Percentiles rank a stretch among this genome's conserved stretches.
phyloP scores from a whole-genome alignment of 2,329 filamentous ascomycete genomes.

The Apiospora arundinis region DNA sequence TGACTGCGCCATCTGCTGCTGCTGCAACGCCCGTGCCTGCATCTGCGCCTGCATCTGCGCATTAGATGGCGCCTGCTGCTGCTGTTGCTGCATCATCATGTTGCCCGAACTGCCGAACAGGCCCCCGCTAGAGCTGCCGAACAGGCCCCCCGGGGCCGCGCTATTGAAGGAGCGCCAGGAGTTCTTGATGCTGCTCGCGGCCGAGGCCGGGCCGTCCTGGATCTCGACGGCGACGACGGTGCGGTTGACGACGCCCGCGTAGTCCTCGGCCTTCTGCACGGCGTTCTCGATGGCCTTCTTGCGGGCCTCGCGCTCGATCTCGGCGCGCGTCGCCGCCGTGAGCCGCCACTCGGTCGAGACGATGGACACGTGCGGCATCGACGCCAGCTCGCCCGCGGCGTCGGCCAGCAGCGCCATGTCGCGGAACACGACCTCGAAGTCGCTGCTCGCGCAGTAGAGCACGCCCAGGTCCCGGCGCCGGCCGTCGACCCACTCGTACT shows the following conservation, averaged over 20 bases:
- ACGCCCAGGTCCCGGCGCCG: neutral
- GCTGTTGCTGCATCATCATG: neutral
- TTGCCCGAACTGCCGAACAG: constrained; percentile 10
- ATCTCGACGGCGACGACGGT: constrained; percentile 30
- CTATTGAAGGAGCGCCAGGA: neutral
- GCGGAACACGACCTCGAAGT: constrained; percentile 30
- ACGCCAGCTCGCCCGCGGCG: constrained; percentile 26
- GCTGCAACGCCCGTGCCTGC: neutral
- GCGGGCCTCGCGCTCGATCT: constrained; percentile 30
- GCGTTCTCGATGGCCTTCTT: constrained; percentile 31
- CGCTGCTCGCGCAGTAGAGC: constrained; percentile 24
- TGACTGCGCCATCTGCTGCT: neutral
- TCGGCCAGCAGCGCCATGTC: constrained; percentile 28
- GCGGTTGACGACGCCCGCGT: constrained; percentile 28
- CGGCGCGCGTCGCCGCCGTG: constrained; percentile 25
- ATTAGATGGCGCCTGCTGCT: neutral
- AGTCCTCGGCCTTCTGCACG: constrained; percentile 32
- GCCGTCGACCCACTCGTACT: constrained; percentile 14
- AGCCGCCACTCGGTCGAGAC: constrained; percentile 30
- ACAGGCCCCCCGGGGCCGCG: neutral
- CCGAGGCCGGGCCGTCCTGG: constrained; percentile 25
- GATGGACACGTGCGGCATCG: constrained; percentile 30
- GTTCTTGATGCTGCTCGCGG: neutral
- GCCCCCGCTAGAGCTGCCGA: constrained; percentile 18
- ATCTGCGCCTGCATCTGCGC: neutral